A percentile compares a stretch with the other conserved stretches of the same genome.
Evolutionary conservation across 768 basidiomycete species (phyloP).

Genomic region (Leccinum variicolor): DNA sequence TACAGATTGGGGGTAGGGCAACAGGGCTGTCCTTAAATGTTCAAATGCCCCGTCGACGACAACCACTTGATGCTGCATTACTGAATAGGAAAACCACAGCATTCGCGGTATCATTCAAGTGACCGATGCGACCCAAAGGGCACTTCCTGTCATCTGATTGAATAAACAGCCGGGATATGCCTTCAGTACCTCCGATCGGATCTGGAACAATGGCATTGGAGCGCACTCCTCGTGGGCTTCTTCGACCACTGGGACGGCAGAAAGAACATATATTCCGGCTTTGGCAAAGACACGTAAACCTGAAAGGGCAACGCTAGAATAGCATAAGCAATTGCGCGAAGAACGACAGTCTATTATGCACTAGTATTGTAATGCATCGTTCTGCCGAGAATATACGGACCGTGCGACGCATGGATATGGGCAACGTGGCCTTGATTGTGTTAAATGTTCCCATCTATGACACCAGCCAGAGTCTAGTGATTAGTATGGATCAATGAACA

Average conservation of each 20-base stretch:
- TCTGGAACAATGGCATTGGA: conserved; percentile 86
- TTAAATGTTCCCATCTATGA: conserved; percentile 84
- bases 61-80: conserved; percentile 75
- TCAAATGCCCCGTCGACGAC: conserved; percentile 66
- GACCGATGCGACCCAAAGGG: conserved; percentile 52
- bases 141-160: conserved; percentile 3
- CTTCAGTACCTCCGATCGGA: conserved; percentile 78
- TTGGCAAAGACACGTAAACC: conserved; percentile 92
- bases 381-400: conserved; percentile 86
- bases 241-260: conserved; percentile 79
- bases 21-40: conserved; percentile 42
- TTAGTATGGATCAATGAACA: background rate
- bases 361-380: conserved; percentile 86
- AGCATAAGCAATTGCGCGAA: background rate
- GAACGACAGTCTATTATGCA: conserved; percentile 22
- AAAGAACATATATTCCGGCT: conserved; percentile 87
- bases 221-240: conserved; percentile 90
- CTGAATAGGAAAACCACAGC: conserved; percentile 80
- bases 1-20: conserved; percentile 65
- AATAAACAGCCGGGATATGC: conserved; percentile 44
- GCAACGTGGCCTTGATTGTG: conserved; percentile 89
- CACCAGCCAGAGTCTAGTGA: background rate
- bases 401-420: conserved; percentile 36
- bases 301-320: conserved; percentile 73
- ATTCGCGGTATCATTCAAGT: conserved; percentile 63